Evolutionary conservation across 2,329 filamentous ascomycete species (phyloP).

Genomic region (Daldinia sp.): DNA sequence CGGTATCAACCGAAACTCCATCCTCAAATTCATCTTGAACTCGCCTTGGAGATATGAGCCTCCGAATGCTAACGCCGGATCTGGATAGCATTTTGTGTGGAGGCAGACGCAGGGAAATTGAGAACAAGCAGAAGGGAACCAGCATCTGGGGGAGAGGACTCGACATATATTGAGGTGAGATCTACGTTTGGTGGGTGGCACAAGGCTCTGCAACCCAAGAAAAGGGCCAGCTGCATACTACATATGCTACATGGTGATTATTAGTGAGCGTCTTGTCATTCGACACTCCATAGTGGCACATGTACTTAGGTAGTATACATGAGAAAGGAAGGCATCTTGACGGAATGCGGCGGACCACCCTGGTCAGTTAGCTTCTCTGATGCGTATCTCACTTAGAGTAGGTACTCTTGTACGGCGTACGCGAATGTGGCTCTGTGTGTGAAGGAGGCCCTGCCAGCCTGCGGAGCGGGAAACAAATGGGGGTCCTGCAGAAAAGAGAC

Average conservation of each 20-base stretch:
- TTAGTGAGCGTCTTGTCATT: constrained; percentile 46
- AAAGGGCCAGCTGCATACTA: constrained; percentile 42
- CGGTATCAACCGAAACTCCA: constrained; percentile 44
- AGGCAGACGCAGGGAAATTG: constrained; percentile 45
- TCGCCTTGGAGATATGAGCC: constrained; percentile 55
- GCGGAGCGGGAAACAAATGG: constrained; percentile 39
- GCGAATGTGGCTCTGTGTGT: constrained; percentile 43
- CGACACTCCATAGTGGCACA: constrained; percentile 36
- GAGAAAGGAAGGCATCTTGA: constrained; percentile 44
- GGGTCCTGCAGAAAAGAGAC: constrained; percentile 41
- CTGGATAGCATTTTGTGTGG: constrained; percentile 55
- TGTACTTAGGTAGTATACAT: constrained; percentile 29
- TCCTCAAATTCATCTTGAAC: constrained; percentile 44
- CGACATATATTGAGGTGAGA: constrained; percentile 47
- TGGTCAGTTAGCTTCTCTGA: constrained; percentile 18
- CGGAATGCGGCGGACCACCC: constrained; percentile 43
- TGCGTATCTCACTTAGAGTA: constrained; percentile 23
- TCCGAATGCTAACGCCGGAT: constrained; percentile 59
- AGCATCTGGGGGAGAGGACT: constrained; percentile 44
- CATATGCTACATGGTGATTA: constrained; percentile 21
- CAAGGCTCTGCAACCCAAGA: constrained; percentile 45
- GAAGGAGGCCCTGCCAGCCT: constrained; percentile 32
- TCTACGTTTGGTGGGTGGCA: constrained; percentile 45
- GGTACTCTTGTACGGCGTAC: constrained; percentile 34
- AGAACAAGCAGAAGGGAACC: constrained; percentile 45